Base-by-base conservation (phyloP, 306 rosid species). In the Citrullus amarus region DNA sequence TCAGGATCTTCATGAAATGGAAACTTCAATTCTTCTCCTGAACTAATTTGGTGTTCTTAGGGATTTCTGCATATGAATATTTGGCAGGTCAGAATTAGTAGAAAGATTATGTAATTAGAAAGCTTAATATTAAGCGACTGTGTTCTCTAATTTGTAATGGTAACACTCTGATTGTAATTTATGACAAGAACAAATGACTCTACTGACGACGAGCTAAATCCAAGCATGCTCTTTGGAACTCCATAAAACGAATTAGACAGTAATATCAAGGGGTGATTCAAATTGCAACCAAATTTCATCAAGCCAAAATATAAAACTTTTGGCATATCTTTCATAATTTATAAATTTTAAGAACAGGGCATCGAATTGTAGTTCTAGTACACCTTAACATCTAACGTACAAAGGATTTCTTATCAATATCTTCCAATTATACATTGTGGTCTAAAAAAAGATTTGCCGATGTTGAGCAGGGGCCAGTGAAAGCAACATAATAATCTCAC, bases 401-500 rank as follows among this genome's bases (percentile, higher is more conserved):
- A 76, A 57, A 11, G 20, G 30, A 39, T 56, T 76, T 76, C 67
- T 76, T n/a, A 75, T 55, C 79, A 76, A 18, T 76, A 12, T 57
- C 54, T 56, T 55, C 79, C 68, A 76, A 76, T 73, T 51, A 48
- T 72, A 74, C 78, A 74, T 53, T 53, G 17, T 17, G 48, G 78
- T 53, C 61, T 74, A 34, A 53, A 61, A 61, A 73, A 73, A 51
- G 77, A 8, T 9, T 30, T 73, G 30, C 30, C 44, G 61, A 16
- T 30, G 78, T 4, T 53, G 62, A 74, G 78, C 48, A 53, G 16
- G 30, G 28, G 60, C 62, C 48, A 32, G 46, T 51, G 78, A 51
- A 74, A 28, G 20, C 46, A 17, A 74, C 61, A 32, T 61, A 32
- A 32, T 16, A 51, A 48, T 71, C 61, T 30, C 78, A 51, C 61